These are phyloP conservation scores for Trichoderma cornu-damae DNA, from an alignment of 2,329 filamentous ascomycete genomes.

Conservation along the genomic window DNA sequence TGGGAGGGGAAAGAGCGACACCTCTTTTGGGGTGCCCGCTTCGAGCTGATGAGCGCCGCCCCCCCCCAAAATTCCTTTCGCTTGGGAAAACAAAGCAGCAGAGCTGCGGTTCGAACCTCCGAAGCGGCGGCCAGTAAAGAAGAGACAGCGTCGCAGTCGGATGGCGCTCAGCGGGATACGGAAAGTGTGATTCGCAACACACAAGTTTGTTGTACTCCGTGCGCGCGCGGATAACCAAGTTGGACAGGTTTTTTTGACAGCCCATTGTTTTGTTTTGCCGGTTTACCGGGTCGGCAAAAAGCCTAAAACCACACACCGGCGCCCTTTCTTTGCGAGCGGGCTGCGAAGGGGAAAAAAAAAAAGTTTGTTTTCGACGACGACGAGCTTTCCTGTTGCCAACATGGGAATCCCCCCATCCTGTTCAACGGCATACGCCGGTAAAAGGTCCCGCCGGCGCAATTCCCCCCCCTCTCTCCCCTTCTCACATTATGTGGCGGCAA, in stretches of 20 bases:
- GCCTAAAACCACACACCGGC: constrained; percentile 6
- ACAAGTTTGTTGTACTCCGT: no score
- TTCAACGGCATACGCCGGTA: background rate
- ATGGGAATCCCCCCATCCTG: background rate
- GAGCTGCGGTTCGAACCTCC: constrained; percentile 4
- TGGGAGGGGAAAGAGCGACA: background rate
- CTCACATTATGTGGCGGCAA: constrained; percentile 9
- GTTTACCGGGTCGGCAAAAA: constrained; percentile 4
- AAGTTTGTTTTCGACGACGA: background rate
- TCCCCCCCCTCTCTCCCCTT: background rate
- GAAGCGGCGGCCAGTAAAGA: background rate
- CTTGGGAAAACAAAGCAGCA: background rate
- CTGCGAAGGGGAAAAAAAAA: background rate
- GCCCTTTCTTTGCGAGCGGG: constrained; percentile 2
- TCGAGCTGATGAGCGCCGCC: constrained; percentile 2
- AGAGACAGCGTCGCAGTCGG: background rate
- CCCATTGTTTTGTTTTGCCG: background rate
- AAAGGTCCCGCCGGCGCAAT: constrained; percentile 1
- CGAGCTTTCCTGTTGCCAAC: background rate
- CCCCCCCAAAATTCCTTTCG: background rate
- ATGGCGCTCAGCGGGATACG: background rate
- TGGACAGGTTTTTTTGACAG: background rate
- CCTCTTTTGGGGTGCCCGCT: constrained; percentile 4
- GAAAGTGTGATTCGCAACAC: no score
- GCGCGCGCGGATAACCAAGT: no score